These are phyloP conservation scores for Ceratobasidium sp. DNA, from an alignment of 1,284 basidiomycete species.

Conservation along the genomic window DNA sequence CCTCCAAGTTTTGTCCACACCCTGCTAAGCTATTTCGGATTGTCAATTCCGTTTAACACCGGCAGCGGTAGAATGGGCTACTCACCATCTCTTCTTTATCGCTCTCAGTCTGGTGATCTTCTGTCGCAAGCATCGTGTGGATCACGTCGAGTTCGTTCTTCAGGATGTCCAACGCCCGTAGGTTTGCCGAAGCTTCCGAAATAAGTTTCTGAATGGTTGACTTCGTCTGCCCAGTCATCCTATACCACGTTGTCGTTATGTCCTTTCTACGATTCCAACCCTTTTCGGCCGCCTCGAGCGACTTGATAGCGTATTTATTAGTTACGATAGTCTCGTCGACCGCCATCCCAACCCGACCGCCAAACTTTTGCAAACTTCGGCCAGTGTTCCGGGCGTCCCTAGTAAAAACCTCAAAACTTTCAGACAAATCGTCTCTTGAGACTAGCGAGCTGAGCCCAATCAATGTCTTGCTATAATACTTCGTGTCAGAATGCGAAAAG, in stretches of 20 bases:
- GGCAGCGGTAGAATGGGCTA: not conserved
- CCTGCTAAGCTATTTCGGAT: slow-evolving; percentile 24
- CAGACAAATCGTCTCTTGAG: slow-evolving; percentile 39
- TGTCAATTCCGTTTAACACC: not conserved
- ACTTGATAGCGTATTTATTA: slow-evolving; percentile 44
- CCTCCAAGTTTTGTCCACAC: slow-evolving; percentile 46
- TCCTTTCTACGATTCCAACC: slow-evolving; percentile 6
- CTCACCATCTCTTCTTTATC: slow-evolving; percentile 40
- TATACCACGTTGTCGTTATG: slow-evolving; percentile 38
- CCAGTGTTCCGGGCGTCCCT: slow-evolving; percentile 38
- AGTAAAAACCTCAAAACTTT: slow-evolving; percentile 41
- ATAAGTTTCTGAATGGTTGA: slow-evolving; percentile 40
- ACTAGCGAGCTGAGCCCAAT: slow-evolving; percentile 44
- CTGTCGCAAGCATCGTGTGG: slow-evolving; percentile 37
- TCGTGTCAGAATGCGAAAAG: too few relatives aligned
- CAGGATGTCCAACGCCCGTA: slow-evolving; percentile 44
- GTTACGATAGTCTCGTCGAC: slow-evolving; percentile 46
- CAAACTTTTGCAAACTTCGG: slow-evolving; percentile 46
- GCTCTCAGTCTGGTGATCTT: slow-evolving; percentile 3
- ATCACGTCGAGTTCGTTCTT: slow-evolving; percentile 38
- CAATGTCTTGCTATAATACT: not conserved
- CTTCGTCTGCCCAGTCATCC: slow-evolving; percentile 28
- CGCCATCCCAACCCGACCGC: slow-evolving; percentile 46
- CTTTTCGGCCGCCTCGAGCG: slow-evolving; percentile 31
- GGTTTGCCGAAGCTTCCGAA: slow-evolving; percentile 41